These are phyloP conservation scores for Anthracocystis setariae DNA, from an alignment of 1,284 basidiomycete species.

Conservation along the genomic window DNA sequence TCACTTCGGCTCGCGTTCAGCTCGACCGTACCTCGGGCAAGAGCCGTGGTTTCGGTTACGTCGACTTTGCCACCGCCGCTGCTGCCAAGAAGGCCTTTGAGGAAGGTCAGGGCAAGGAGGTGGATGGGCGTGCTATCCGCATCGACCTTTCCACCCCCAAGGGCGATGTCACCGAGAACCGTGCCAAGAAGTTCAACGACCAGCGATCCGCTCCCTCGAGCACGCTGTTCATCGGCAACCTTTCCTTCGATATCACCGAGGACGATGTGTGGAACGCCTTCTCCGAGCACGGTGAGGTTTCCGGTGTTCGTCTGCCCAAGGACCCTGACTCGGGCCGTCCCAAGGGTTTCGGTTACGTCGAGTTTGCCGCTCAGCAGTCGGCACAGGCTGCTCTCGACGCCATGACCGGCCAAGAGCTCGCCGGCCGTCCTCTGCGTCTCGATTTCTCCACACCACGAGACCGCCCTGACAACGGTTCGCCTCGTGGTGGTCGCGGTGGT, in stretches of 20 bases:
- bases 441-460: conserved; percentile 88
- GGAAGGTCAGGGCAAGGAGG: conserved; percentile 82
- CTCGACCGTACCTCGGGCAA: conserved; percentile 81
- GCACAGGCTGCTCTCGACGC: conserved; percentile 82
- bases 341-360: conserved; percentile 97
- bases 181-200: conserved; percentile 77
- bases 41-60: conserved; percentile 81
- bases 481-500: conserved; percentile 72
- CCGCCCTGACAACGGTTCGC: conserved; percentile 71
- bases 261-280: conserved; percentile 88
- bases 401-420: conserved; percentile 80
- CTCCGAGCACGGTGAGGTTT: conserved; percentile 86
- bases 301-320: conserved; percentile 89
- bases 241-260: conserved; percentile 83
- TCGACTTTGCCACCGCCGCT: conserved; percentile 77
- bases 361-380: conserved; percentile 82
- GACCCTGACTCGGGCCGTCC: conserved; percentile 89
- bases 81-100: conserved; percentile 73
- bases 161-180: conserved; percentile 76
- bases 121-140: conserved; percentile 89
- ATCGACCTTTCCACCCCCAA: conserved; percentile 79
- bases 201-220: conserved; percentile 79
- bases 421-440: conserved; percentile 82
- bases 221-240: conserved; percentile 88
- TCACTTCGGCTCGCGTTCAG: conserved; percentile 86